Base-by-base conservation (phyloP, 768 basidiomycete species). In the Mycena crocata region DNA sequence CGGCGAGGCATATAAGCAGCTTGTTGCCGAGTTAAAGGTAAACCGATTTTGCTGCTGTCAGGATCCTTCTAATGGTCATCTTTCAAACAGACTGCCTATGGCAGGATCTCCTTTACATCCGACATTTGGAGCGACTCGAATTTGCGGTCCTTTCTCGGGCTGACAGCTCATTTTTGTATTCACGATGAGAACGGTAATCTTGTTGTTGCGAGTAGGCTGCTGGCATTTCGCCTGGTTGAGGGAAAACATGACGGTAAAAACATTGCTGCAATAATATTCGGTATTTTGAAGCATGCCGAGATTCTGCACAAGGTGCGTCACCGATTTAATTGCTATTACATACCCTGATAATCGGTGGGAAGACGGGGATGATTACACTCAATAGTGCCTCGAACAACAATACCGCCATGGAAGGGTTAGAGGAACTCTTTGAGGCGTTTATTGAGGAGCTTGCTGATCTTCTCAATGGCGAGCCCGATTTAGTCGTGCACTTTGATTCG, bases 311-410 rank as follows among this genome's bases (percentile, higher is more conserved):
- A 71, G 69, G 78, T 78, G 59, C 55, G 51, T 46, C 35, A 15
- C 39, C n/a, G 24, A 26, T 26, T 65, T 10, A n/a, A n/a, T n/a
- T n/a, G n/a, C n/a, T n/a, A n/a, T n/a, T n/a, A n/a, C n/a, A n/a
- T n/a, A 39, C 23, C 28, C n/a, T 42, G 32, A 21, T 31, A 40
- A 26, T 28, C 34, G 42, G 12, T 39, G 10, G 35, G 23, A 50
- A 75, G 74, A 60, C 78, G 49, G 74, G 77, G 1, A 55, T 60
- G 46, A 71, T 79, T 34, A 81, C 79, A 2, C 65, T 80, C 6
- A 79, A 81, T 58, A 82, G 81, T 68, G 80, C 80, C 3, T 76
- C 76, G 13, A 81, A 79, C 46, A 77, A 76, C 58, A 69, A 77
- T 34, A 79, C 80, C 4, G 67, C 74, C 32, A 77, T 82, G 78